Evolutionary conservation across 371 early-diverging fungal species (phyloP), one percentile per base, ranked within the genome.

Genomic region (Entomophthora muscae): DNA sequence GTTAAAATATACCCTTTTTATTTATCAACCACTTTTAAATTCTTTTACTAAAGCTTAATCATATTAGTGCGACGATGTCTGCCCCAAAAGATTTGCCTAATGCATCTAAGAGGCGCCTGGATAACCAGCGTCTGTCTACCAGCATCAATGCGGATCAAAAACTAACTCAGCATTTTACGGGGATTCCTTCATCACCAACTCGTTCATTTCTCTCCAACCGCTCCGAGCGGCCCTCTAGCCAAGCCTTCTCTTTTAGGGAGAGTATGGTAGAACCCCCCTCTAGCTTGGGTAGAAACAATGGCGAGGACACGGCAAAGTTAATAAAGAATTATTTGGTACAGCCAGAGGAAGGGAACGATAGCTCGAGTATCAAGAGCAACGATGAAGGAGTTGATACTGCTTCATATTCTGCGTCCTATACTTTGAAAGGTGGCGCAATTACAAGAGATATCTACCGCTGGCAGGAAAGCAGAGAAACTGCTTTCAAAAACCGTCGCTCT

Each of bases 401-500:
- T 12, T 31, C 27, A 22, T 63, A 65, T 28, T 64, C 66, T 3
- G 57, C 66, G 1, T 61, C 69, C n/a, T 56, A 62, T 54, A 32
- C 70, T 32, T 70, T 88, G 51, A 78, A 80, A 24, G 82, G 86
- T 61, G 93, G 91, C 26, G 82, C 89, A 31, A 83, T 87, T 63
- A 84, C 93, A 0, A 83, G 86, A 63, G 89, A 90, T 53, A 85
- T 95, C 64, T 95, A 95, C 72, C 86, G 90, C 74, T 93, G 93
- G 93, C 81, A 84, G 24, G 88, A 90, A 54, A 81, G 83, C 64
- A 82, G 83, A n/a, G 82, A 84, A 57, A 71, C 71, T 56, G 72
- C 75, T 26, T 68, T 68, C 32, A 78, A 79, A 61, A 76, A 73
- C 55, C 77, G 71, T 13, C 76, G 83, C 61, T 76, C 81, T 5